Conservation (phyloP, 352 stramenopile genomes). For the Phytopythium ostracodes region DNA sequence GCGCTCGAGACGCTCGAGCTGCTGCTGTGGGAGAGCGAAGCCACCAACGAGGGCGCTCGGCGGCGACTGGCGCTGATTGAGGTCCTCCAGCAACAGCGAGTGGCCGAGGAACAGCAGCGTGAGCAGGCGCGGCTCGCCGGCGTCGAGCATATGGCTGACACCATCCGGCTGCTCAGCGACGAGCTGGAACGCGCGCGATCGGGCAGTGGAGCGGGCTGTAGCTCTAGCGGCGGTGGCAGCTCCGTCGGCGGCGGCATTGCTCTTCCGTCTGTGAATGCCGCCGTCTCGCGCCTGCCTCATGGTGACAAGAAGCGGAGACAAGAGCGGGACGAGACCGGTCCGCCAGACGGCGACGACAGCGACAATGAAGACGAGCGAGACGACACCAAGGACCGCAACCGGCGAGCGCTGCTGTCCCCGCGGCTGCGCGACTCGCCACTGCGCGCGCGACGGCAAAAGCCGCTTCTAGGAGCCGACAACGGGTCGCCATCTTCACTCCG, state of each 20-base stretch:
- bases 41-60: constrained; percentile 13
- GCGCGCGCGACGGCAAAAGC: constrained; percentile 7
- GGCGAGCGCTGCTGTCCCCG: constrained; percentile 10
- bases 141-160: constrained; percentile 24
- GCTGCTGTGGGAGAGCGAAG: constrained; percentile 16
- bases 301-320: not conserved
- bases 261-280: not conserved
- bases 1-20: constrained; percentile 23
- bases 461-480: constrained; percentile 6
- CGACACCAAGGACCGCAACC: not conserved
- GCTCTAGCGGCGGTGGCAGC: not conserved
- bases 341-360: too few relatives aligned
- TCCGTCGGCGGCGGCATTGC: not conserved
- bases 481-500: not conserved
- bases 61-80: constrained; percentile 12
- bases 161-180: constrained; percentile 21
- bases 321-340: not conserved
- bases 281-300: not conserved
- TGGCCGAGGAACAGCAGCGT: constrained; percentile 13
- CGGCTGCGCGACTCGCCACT: constrained; percentile 22
- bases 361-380: not conserved
- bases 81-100: constrained; percentile 10
- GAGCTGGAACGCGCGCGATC: constrained; percentile 12
- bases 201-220: not conserved
- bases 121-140: constrained; percentile 19